Base-by-base conservation (phyloP, 2,329 filamentous ascomycete species). In the Talaromyces sp. region DNA sequence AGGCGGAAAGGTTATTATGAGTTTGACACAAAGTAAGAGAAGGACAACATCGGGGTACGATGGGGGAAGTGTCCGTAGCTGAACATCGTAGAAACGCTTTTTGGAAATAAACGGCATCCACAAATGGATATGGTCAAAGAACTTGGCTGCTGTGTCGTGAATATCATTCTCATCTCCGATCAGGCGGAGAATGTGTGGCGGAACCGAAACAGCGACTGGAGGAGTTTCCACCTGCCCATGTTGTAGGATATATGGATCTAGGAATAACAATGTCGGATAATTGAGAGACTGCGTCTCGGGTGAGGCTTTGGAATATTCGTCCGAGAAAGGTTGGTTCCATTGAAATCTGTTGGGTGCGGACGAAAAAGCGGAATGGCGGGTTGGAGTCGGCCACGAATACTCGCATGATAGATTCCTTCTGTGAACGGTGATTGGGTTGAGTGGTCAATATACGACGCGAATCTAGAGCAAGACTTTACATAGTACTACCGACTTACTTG, bases 101-200 rank as follows among this genome's bases (percentile, higher is more conserved):
- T 69, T 71, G 6, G 70, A 71, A 27, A 71, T 65, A 31, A 71
- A 65, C 13, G 70, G 70, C 69, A 71, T 68, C 70, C 70, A 72
- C 2, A 49, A 31, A 60, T 72, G 70, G 22, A 71, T 67, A 27
- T 67, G 65, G 11, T 27, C 25, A 53, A 71, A 72, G 58, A 67
- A 71, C 43, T 58, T 67, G 43, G 58, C 19, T 43, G 66, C 58
- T 13, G 58, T 68, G n/a, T 25, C 31, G 1, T 61, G 65, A 25
- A 70, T 66, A 17, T 67, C 65, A 29, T 59, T 38, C 25, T 65
- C 53, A 10, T 49, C 53, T 49, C 61, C 62, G 6, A 64, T 31
- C 10, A 59, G 43, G 7, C 43, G 53, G 11, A 64, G 19, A 59
- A 64, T 58, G 5, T 49, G 53, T 29, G 29, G 15, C 15, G 62